A percentile compares a stretch with the other conserved stretches of the same genome.
Conservation (phyloP, 2,329 filamentous ascomycete species). For the Colletotrichum sp. region DNA sequence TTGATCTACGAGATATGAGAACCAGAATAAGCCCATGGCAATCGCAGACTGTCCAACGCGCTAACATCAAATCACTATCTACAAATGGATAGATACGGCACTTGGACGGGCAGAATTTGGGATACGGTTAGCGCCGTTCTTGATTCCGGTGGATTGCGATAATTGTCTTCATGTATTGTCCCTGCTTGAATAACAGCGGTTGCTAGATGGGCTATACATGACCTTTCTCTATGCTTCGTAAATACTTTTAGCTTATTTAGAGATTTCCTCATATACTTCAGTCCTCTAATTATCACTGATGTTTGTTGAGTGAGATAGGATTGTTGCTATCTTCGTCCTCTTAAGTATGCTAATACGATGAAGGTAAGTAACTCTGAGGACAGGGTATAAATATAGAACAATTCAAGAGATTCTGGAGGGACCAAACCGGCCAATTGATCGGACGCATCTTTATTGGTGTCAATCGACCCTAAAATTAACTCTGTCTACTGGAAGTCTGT, state of each 20-base stretch:
- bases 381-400: background rate
- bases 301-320: too few species aligned
- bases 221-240: background rate
- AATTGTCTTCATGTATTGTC: background rate
- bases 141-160: background rate
- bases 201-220: background rate
- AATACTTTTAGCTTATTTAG: rapidly evolving
- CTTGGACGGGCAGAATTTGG: background rate
- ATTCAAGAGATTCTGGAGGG: too few species aligned
- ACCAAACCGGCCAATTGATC: background rate
- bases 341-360: background rate
- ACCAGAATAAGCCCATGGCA: background rate
- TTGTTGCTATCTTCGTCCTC: too few species aligned
- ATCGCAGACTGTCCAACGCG: background rate
- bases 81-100: background rate
- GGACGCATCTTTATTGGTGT: background rate
- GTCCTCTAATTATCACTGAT: too few species aligned
- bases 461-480: rapidly evolving
- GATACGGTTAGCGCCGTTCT: background rate
- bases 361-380: rapidly evolving
- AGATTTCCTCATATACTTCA: rapidly evolving
- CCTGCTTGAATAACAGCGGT: background rate
- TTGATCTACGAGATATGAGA: background rate
- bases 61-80: background rate
- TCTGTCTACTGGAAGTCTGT: background rate